These are phyloP conservation scores for Xanthoconium separans DNA, from an alignment of 1,284 basidiomycete species.

Conservation along the genomic window DNA sequence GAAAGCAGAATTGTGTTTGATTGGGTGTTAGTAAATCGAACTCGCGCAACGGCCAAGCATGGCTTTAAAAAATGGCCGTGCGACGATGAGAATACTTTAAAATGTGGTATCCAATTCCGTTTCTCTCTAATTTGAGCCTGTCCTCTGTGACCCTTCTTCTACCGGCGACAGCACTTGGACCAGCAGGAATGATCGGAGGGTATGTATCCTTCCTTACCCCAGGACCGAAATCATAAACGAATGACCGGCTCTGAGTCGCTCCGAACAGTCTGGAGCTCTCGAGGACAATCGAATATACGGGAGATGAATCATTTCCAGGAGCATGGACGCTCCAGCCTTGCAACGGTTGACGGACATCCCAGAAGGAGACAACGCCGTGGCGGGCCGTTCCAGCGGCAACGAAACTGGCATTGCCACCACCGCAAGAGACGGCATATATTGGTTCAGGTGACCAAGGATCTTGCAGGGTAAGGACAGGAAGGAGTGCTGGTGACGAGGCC, in stretches of 20 bases:
- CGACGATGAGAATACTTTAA: constrained; percentile 45
- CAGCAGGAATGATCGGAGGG: constrained; percentile 42
- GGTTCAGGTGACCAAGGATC: constrained; percentile 70
- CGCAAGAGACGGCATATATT: constrained; percentile 69
- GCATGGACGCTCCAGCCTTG: constrained; percentile 73
- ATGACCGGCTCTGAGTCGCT: constrained; percentile 68
- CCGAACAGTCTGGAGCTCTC: constrained; percentile 76
- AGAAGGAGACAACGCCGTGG: constrained; percentile 73
- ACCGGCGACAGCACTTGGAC: neutral
- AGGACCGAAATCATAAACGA: constrained; percentile 75
- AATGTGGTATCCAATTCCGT: constrained; percentile 49
- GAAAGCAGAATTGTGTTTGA: neutral
- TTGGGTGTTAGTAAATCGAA: neutral
- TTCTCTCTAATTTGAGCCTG: constrained; percentile 43
- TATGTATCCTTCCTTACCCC: constrained; percentile 57
- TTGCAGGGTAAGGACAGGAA: constrained; percentile 55
- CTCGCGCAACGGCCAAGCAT: too few relatives aligned
- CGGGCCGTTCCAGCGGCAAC: constrained; percentile 72
- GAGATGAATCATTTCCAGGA: constrained; percentile 71
- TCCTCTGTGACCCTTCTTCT: constrained; percentile 36
- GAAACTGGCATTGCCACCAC: constrained; percentile 62
- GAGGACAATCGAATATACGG: constrained; percentile 66
- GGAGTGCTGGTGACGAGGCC: constrained; percentile 31
- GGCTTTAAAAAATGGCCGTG: neutral
- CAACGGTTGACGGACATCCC: constrained; percentile 64